Conservation (phyloP, 306 rosid genomes). For the Phaseolus lunatus region DNA sequence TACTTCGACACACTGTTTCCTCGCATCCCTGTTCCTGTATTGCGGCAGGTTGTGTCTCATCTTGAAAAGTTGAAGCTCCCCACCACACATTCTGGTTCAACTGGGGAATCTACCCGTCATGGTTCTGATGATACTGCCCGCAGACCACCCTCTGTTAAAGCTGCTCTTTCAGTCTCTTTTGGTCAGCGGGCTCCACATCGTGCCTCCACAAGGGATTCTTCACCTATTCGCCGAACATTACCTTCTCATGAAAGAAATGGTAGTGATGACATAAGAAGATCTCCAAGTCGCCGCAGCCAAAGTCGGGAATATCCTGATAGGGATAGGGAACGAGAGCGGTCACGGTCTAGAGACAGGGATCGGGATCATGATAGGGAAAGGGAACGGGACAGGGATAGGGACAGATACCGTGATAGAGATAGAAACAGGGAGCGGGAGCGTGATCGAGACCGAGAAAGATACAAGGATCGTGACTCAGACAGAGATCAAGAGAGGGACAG, state of each 20-base stretch:
- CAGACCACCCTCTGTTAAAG: slow-evolving; percentile 98
- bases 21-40: slow-evolving; percentile 95
- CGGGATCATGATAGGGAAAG: slow-evolving; percentile 52
- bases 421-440: slow-evolving; percentile 52
- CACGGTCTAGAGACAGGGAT: slow-evolving; percentile 57
- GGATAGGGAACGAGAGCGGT: slow-evolving; percentile 51
- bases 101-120: slow-evolving; percentile 88
- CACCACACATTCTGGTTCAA: slow-evolving; percentile 73
- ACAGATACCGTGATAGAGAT: slow-evolving; percentile 52
- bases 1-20: slow-evolving; percentile 98
- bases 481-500: slow-evolving; percentile 53
- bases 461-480: slow-evolving; percentile 53
- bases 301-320: slow-evolving; percentile 82
- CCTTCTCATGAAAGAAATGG: slow-evolving; percentile 66
- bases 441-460: slow-evolving; percentile 53
- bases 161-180: slow-evolving; percentile 96
- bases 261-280: slow-evolving; percentile 60
- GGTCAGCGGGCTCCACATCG: slow-evolving; percentile 99
- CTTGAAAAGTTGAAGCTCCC: slow-evolving; percentile 92
- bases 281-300: slow-evolving; percentile 73
- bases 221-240: slow-evolving; percentile 86
- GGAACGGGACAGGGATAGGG: slow-evolving; percentile 59
- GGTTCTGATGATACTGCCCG: slow-evolving; percentile 98
- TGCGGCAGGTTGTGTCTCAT: slow-evolving; percentile 82
- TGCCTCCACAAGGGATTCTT: slow-evolving; percentile 95